A percentile compares a stretch with the other conserved stretches of the same genome.
Evolutionary conservation across 208 protist species (phyloP).

Genomic region (Leishmania mexicana): DNA sequence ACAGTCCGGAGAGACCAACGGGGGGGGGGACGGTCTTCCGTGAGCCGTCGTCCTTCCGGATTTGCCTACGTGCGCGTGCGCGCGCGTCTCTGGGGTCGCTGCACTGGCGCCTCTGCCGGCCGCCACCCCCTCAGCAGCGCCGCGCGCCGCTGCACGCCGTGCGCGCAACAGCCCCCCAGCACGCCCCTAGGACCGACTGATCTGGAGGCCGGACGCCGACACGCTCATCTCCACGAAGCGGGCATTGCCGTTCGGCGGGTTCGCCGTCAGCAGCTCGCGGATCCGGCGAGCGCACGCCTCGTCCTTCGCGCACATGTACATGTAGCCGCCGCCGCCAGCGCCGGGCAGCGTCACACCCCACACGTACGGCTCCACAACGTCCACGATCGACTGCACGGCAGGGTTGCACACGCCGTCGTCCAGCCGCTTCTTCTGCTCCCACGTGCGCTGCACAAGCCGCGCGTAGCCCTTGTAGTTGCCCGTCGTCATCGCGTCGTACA

Average conservation of each 20-base stretch:
- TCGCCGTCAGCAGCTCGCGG: slow-evolving; percentile 32
- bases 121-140: background rate
- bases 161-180: background rate
- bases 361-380: slow-evolving; percentile 41
- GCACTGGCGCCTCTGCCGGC: background rate
- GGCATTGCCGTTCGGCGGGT: slow-evolving; percentile 46
- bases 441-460: slow-evolving; percentile 38
- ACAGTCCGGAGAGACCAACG: too few species aligned
- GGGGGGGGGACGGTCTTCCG: background rate
- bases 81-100: too few species aligned
- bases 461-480: slow-evolving; percentile 45
- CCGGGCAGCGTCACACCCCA: slow-evolving; percentile 54
- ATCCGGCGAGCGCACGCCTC: slow-evolving; percentile 37
- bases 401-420: slow-evolving; percentile 41
- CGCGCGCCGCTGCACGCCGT: background rate
- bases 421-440: slow-evolving; percentile 59
- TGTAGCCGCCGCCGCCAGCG: slow-evolving; percentile 71
- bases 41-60: background rate
- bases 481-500: slow-evolving; percentile 49
- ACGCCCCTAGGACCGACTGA: slow-evolving; percentile 22
- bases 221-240: slow-evolving; percentile 61
- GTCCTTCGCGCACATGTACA: slow-evolving; percentile 68
- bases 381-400: slow-evolving; percentile 43
- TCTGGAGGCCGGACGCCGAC: slow-evolving; percentile 38
- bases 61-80: too few species aligned